A percentile compares a stretch with the other conserved stretches of the same genome.
Evolutionary conservation across 257 asterid genomes (phyloP).

Genomic region (Solanum ahanhuiri): DNA sequence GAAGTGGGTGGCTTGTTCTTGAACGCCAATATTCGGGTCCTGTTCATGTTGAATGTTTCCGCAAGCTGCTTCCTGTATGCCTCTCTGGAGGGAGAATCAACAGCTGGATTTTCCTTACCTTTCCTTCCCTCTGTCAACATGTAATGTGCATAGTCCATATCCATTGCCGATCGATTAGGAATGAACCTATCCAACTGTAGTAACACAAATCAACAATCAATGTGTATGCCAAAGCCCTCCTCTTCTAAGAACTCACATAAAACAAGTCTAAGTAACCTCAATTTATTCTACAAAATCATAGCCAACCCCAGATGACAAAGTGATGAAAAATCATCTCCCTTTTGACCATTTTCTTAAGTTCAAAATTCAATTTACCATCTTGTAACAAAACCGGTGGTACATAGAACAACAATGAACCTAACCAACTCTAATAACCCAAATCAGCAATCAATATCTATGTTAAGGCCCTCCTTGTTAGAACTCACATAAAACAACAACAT

Average conservation of each 20-base stretch:
- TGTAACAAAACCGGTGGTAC: neutral
- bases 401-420: slow-evolving; percentile 38
- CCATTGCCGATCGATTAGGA: slow-evolving; percentile 74
- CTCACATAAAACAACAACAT: neutral
- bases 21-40: slow-evolving; percentile 60
- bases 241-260: neutral
- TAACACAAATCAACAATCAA: neutral
- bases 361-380: neutral
- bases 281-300: neutral
- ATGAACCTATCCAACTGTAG: slow-evolving; percentile 73
- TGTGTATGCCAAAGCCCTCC: neutral
- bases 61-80: slow-evolving; percentile 70
- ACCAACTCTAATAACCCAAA: slow-evolving; percentile 34
- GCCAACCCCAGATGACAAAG: neutral
- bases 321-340: neutral
- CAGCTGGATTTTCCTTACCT: slow-evolving; percentile 64
- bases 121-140: slow-evolving; percentile 58
- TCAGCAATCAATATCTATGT: neutral
- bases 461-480: neutral
- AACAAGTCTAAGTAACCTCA: neutral
- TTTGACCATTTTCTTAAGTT: neutral
- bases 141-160: slow-evolving; percentile 56
- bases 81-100: slow-evolving; percentile 44
- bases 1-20: slow-evolving; percentile 61
- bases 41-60: slow-evolving; percentile 59